Conservation (phyloP, 192 early-diverging fungal species). For the Coemansia sp. region DNA sequence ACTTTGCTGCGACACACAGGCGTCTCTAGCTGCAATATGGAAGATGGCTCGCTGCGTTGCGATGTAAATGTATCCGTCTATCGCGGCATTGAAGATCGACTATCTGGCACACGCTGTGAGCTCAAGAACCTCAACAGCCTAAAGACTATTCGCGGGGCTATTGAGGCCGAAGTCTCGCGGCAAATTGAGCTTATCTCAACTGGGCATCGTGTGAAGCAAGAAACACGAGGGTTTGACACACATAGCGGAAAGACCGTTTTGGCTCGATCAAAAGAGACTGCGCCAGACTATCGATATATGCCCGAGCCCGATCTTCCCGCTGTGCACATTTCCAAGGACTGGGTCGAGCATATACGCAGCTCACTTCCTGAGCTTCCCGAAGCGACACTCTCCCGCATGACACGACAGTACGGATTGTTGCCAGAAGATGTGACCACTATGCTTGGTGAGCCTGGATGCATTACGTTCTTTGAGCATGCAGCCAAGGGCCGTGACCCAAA, state of each 20-base stretch:
- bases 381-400: slow-evolving; percentile 58
- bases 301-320: slow-evolving; percentile 65
- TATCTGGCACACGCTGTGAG: slow-evolving; percentile 71
- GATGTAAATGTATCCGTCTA: slow-evolving; percentile 92
- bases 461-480: slow-evolving; percentile 77
- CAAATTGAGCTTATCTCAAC: slow-evolving; percentile 66
- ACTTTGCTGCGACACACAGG: slow-evolving; percentile 67
- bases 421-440: slow-evolving; percentile 63
- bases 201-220: slow-evolving; percentile 62
- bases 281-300: slow-evolving; percentile 88
- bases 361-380: slow-evolving; percentile 78
- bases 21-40: slow-evolving; percentile 79
- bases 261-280: slow-evolving; percentile 80
- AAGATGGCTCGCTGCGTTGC: slow-evolving; percentile 88
- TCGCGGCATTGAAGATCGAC: slow-evolving; percentile 49
- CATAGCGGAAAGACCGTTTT: slow-evolving; percentile 63
- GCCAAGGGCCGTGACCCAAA: slow-evolving; percentile 27
- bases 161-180: slow-evolving; percentile 79
- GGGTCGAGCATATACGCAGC: slow-evolving; percentile 48
- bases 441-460: slow-evolving; percentile 72
- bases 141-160: slow-evolving; percentile 65
- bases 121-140: slow-evolving; percentile 83
- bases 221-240: slow-evolving; percentile 83
- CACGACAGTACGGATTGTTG: slow-evolving; percentile 61
- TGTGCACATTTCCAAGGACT: slow-evolving; percentile 39